A percentile compares a stretch with the other conserved stretches of the same genome.
phyloP scores from a whole-genome alignment of 2,329 filamentous ascomycete species.

The Balansia obtecta region DNA sequence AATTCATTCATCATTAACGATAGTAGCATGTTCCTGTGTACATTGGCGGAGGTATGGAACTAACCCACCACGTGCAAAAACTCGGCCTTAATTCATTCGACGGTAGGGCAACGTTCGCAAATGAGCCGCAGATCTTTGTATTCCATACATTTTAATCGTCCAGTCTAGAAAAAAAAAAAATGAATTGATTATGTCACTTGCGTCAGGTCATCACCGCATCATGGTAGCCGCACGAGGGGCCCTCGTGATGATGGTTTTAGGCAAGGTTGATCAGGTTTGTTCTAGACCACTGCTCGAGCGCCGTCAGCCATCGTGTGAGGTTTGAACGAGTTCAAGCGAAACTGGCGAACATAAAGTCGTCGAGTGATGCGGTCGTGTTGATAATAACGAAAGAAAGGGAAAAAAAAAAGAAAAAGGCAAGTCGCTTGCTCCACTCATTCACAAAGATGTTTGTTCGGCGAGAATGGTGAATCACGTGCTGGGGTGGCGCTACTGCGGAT shows the following conservation, averaged over 20 bases:
- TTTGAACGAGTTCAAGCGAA: constrained; percentile 17
- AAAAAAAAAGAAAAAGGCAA: constrained; percentile 15
- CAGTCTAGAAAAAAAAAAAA: neutral
- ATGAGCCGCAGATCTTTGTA: neutral
- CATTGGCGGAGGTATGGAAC: no score
- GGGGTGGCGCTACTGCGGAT: neutral
- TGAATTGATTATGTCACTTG: constrained; percentile 38
- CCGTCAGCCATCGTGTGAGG: constrained; percentile 31
- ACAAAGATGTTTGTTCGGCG: neutral
- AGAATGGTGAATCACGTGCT: neutral
- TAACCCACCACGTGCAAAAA: no score
- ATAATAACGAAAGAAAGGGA: no score
- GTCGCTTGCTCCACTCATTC: neutral
- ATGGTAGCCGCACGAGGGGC: constrained; percentile 51
- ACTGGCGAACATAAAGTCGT: constrained; percentile 24
- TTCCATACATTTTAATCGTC: neutral
- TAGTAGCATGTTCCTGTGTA: neutral
- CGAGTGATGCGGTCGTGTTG: constrained; percentile 31
- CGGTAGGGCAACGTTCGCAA: neutral
- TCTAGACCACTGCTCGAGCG: constrained; percentile 45
- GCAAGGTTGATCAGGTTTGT: constrained; percentile 39
- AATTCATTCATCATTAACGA: constrained; percentile 22
- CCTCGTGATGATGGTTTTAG: constrained; percentile 60
- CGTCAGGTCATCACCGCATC: constrained; percentile 57
- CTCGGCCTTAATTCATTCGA: neutral